phyloP scores from a whole-genome alignment of 2,329 filamentous ascomycete genomes.

The Colletotrichum graminicola region DNA sequence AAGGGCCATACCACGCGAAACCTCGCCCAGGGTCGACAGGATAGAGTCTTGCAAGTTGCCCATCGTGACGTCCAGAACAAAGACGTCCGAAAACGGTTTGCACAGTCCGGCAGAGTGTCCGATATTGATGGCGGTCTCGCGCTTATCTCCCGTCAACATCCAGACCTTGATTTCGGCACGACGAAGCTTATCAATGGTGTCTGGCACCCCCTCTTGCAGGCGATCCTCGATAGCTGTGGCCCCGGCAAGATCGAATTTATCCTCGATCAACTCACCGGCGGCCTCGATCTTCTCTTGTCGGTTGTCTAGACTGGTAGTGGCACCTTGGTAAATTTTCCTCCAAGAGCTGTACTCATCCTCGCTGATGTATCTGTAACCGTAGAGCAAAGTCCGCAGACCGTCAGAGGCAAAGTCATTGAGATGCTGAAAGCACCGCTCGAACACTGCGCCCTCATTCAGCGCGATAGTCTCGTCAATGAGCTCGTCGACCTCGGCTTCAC shows the following conservation, averaged over 20 bases:
- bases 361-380: conserved; percentile 82
- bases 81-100: conserved; percentile 78
- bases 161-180: conserved; percentile 93
- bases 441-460: conserved; percentile 73
- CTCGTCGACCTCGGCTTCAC: conserved; percentile 61
- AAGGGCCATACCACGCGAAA: conserved; percentile 75
- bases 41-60: conserved; percentile 78
- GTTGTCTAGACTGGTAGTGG: conserved; percentile 84
- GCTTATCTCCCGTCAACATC: conserved; percentile 96
- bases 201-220: conserved; percentile 88
- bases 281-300: conserved; percentile 84
- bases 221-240: conserved; percentile 96
- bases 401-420: conserved; percentile 90
- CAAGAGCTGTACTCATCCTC: conserved; percentile 81
- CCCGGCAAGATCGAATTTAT: conserved; percentile 83
- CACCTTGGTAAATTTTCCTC: conserved; percentile 83
- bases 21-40: conserved; percentile 72
- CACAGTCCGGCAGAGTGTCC: conserved; percentile 87
- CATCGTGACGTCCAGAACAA: conserved; percentile 75
- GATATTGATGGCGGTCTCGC: conserved; percentile 93
- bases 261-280: conserved; percentile 85
- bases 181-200: conserved; percentile 90
- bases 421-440: conserved; percentile 90
- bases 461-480: conserved; percentile 71
- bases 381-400: conserved; percentile 87